Percentiles rank a stretch among this genome's conserved stretches.
These are phyloP conservation scores for Thielaviopsis musarum DNA, from an alignment of 2,329 filamentous ascomycete species.

Conservation along the genomic window DNA sequence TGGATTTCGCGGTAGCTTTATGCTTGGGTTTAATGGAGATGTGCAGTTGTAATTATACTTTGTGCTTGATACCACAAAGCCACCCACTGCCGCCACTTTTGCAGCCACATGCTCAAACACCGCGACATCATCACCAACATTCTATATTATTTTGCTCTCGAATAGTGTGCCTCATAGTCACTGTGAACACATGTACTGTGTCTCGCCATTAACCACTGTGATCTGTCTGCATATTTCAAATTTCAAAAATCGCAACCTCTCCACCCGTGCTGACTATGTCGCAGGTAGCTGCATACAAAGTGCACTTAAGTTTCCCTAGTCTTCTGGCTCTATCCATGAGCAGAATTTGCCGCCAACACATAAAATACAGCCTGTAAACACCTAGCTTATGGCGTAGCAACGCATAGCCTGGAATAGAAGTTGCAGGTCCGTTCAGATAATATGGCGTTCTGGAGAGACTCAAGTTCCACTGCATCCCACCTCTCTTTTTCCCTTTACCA, in stretches of 20 bases:
- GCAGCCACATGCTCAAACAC: not conserved
- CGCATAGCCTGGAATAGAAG: not conserved
- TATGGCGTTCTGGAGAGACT: not conserved
- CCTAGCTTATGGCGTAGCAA: not conserved
- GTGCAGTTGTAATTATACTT: too few species aligned
- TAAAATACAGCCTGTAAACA: too few species aligned
- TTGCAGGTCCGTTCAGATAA: not conserved
- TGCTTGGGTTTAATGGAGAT: too few species aligned
- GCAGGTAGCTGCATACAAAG: too few species aligned
- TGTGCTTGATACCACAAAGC: not conserved
- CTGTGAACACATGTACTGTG: not conserved
- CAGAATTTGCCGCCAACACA: too few species aligned
- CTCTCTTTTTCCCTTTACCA: not conserved
- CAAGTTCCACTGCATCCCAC: not conserved
- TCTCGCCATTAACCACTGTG: too few species aligned
- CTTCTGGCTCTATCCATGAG: too few species aligned
- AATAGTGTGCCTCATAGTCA: not conserved
- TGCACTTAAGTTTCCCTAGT: too few species aligned
- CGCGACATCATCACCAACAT: not conserved
- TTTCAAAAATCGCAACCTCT: too few species aligned
- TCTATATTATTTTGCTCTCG: not conserved
- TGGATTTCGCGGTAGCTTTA: too few species aligned
- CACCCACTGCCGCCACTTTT: not conserved
- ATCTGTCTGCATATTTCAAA: too few species aligned
- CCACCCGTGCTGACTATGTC: too few species aligned